These are phyloP conservation scores for Paralagenidium karlingii DNA, from an alignment of 352 stramenopile species.

Conservation along the genomic window DNA sequence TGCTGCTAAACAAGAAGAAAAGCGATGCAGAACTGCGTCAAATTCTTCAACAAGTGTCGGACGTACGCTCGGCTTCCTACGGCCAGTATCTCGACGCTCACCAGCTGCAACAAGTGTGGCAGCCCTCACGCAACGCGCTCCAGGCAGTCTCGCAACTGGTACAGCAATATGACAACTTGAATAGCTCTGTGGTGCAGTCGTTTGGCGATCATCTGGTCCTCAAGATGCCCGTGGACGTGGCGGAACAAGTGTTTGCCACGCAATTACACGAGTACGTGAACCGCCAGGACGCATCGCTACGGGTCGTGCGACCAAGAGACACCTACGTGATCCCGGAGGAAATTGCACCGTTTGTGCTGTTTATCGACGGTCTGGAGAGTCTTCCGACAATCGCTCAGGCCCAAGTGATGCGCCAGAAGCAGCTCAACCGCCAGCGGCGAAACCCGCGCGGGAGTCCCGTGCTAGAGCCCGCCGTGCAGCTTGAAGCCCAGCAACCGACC, in stretches of 20 bases:
- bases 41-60: too few relatives aligned
- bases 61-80: conserved; percentile 33
- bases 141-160: conserved; percentile 13
- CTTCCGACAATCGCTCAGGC: conserved; percentile 58
- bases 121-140: conserved; percentile 9
- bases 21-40: too few relatives aligned
- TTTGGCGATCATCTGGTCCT: conserved; percentile 35
- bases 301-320: conserved; percentile 25
- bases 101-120: conserved; percentile 23
- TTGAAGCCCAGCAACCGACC: conserved; percentile 14
- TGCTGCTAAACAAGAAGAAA: too few relatives aligned
- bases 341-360: conserved; percentile 28
- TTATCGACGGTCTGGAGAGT: conserved; percentile 54
- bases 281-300: conserved; percentile 8
- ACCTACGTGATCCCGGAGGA: conserved; percentile 20
- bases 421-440: not conserved
- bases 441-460: not conserved
- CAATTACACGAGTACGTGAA: conserved; percentile 36
- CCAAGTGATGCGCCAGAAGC: conserved; percentile 12
- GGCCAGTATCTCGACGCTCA: conserved; percentile 22
- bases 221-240: conserved; percentile 17
- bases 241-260: conserved; percentile 40
- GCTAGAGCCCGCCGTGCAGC: conserved; percentile 18
- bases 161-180: not conserved
- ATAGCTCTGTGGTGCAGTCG: conserved; percentile 6